These are phyloP conservation scores for carrot (Daucus carota) DNA, from an alignment of 129 eudicot genomes.

Conservation along the genomic window DH1_v3.0 NC_030384.2:50245501-50246000, in stretches of 20 bases:
- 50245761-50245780: not conserved
- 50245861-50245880: not conserved
- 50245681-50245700: conserved; percentile 1
- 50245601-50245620: conserved; percentile 23
- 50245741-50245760: not conserved
- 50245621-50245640: not conserved
- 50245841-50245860: too few species aligned
- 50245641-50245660: not conserved
- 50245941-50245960: too few species aligned
- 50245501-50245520: conserved; percentile 71
- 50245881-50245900: too few species aligned
- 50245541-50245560: conserved; percentile 44
- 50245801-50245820: too few species aligned
- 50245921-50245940: too few species aligned
- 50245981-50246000: too few species aligned
- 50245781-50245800: too few species aligned
- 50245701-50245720: conserved; percentile 6
- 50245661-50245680: not conserved
- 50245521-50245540: conserved; percentile 70
- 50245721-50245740: not conserved
- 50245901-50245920: not conserved
- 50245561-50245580: conserved; percentile 81
- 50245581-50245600: conserved; percentile 71
- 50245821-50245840: too few species aligned
- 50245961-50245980: too few species aligned